Evolutionary conservation across 108 stramenopile species (phyloP).

Genomic region (Seminavis robusta): DNA sequence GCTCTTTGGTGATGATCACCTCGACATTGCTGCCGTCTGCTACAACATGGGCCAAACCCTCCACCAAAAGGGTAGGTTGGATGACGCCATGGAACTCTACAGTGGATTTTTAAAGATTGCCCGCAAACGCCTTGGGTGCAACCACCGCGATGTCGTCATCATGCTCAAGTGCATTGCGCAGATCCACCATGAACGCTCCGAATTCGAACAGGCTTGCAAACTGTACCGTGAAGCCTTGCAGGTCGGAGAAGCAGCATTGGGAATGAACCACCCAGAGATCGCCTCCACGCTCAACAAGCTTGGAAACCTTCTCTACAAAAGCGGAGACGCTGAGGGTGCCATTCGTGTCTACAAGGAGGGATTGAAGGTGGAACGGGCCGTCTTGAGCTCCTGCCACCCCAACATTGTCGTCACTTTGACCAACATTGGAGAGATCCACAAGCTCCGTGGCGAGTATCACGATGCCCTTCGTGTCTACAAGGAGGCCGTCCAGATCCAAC

Average conservation of each 20-base stretch:
- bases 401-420: conserved; percentile 59
- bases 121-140: conserved; percentile 33
- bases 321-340: conserved; percentile 41
- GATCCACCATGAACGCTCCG: conserved; percentile 49
- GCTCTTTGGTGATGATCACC: conserved; percentile 37
- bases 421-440: conserved; percentile 70
- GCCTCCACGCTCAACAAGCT: conserved; percentile 59
- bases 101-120: conserved; percentile 46
- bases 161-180: conserved; percentile 65
- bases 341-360: conserved; percentile 48
- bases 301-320: conserved; percentile 64
- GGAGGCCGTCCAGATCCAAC: conserved; percentile 45
- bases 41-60: conserved; percentile 61
- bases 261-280: conserved; percentile 51
- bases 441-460: conserved; percentile 26
- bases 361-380: conserved; percentile 50
- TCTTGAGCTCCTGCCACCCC: conserved; percentile 36
- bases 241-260: conserved; percentile 35
- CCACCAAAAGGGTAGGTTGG: conserved; percentile 49
- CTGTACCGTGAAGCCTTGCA: conserved; percentile 35
- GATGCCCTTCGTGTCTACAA: conserved; percentile 35
- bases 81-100: conserved; percentile 50
- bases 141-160: conserved; percentile 57
- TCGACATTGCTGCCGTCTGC: conserved; percentile 57
- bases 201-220: conserved; percentile 35